Evolutionary conservation across 2,329 filamentous ascomycete species (phyloP).

Genomic region (Colletotrichum sp.): DNA sequence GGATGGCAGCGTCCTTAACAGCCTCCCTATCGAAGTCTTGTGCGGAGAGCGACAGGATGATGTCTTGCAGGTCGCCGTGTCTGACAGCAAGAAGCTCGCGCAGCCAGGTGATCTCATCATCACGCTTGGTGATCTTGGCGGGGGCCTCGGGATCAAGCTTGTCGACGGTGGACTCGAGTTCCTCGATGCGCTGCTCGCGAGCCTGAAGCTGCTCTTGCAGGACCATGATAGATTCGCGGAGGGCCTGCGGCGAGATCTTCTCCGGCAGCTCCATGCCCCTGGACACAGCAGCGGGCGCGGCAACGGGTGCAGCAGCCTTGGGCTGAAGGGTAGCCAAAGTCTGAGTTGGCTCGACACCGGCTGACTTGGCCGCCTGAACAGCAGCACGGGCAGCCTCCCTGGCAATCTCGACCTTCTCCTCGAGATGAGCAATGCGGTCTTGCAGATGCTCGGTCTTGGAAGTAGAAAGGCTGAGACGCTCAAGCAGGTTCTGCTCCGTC

Average conservation of each 20-base stretch:
- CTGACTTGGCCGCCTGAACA: slow-evolving; percentile 72
- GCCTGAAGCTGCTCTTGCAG: slow-evolving; percentile 96
- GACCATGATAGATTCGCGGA: slow-evolving; percentile 95
- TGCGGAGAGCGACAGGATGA: slow-evolving; percentile 79
- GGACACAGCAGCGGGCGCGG: slow-evolving; percentile 38
- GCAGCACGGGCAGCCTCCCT: slow-evolving; percentile 87
- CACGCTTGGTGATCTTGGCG: slow-evolving; percentile 84
- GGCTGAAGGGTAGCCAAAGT: slow-evolving; percentile 33
- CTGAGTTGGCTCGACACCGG: slow-evolving; percentile 44
- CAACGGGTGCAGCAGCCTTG: slow-evolving; percentile 41
- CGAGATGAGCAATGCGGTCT: slow-evolving; percentile 82
- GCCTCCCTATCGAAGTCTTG: slow-evolving; percentile 78
- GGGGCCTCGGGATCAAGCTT: slow-evolving; percentile 78
- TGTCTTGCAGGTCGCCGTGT: slow-evolving; percentile 89
- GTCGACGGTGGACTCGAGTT: slow-evolving; percentile 75
- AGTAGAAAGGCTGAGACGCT: slow-evolving; percentile 81
- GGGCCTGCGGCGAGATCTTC: slow-evolving; percentile 91
- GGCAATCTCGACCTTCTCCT: slow-evolving; percentile 90
- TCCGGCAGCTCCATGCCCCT: slow-evolving; percentile 66
- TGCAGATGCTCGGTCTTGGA: slow-evolving; percentile 86
- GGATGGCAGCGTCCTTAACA: slow-evolving; percentile 89
- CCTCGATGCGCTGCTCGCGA: slow-evolving; percentile 88
- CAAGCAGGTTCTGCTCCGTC: slow-evolving; percentile 78
- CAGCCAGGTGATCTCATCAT: slow-evolving; percentile 94
- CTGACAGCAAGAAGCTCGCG: slow-evolving; percentile 91